Evolutionary conservation across 139 green algal species (phyloP), one percentile per base, ranked within the genome.

Genomic region (Picochlorum sp.): DNA sequence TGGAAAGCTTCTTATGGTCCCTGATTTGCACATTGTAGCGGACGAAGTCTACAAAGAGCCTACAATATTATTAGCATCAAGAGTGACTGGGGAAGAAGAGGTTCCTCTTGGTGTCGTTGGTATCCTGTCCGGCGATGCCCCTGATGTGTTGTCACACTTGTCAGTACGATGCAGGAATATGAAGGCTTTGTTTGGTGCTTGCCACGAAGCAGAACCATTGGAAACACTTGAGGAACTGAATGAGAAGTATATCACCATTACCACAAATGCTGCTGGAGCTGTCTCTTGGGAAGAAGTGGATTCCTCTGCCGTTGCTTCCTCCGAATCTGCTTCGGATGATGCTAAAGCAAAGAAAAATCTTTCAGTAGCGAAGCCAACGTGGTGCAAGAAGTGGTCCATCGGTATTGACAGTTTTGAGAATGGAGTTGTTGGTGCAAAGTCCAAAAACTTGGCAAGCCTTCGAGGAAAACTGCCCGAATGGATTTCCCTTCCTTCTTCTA

Each of bases 381-480:
- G 75, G 75, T 81, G 72, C 66, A 92, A 90, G 61, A 89, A 92
- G 70, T 98, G 84, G 79, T 86, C 85, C 37, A 78, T 98, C 23
- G 44, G 61, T 49, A 91, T 95, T 78, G 79, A 92, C 45, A 86
- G 87, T 50, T 98, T 93, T 71, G 73, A 66, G 37, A 62, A 90
- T 55, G 88, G 83, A 21, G 78, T 96, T 49, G 94, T 99, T 62
- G 94, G 94, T 20, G 94, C 94, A 67, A 99, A 99, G 83, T 88
- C 78, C 58, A 89, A 90, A 54, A 99, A 98, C 85, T 71, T 98
- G 49, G 90, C 89, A 11, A 70, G 68, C 6, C 76, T 97, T 74
- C 63, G 91, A 1, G 86, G 88, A 58, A 84, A 90, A 65, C 79
- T 99, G 52, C 94, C 94, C 0, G 69, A 83, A 16, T 86, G 73